phyloP scores from a whole-genome alignment of 2,329 filamentous ascomycete genomes.

The Onygenales sp. region DNA sequence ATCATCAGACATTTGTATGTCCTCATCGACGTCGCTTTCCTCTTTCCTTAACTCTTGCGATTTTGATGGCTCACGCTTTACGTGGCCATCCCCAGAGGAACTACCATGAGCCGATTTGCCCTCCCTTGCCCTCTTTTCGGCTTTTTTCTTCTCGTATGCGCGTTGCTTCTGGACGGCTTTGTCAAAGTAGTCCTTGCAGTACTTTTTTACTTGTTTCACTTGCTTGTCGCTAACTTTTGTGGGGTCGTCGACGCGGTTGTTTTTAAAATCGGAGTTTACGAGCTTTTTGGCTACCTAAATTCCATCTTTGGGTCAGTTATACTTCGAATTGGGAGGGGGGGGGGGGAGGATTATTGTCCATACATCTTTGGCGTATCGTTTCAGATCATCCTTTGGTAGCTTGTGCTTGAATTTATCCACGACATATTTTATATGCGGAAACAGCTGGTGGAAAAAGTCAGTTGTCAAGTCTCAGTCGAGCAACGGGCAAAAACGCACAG shows the following conservation, averaged over 20 bases:
- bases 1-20: constrained; percentile 34
- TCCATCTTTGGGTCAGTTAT: constrained; percentile 40
- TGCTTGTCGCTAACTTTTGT: constrained; percentile 68
- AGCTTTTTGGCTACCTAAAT: constrained; percentile 67
- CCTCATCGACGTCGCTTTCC: constrained; percentile 13
- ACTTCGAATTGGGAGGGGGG: constrained; percentile 40
- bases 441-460: constrained; percentile 49
- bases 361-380: constrained; percentile 56
- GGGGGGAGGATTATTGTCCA: constrained; percentile 12
- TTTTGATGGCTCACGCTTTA: too few relatives aligned
- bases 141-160: constrained; percentile 57
- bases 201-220: constrained; percentile 70
- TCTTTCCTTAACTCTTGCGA: constrained; percentile 16
- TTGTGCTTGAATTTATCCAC: constrained; percentile 80
- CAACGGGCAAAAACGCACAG: constrained; percentile 49
- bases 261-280: constrained; percentile 84
- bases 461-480: neutral
- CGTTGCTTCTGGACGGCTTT: constrained; percentile 71
- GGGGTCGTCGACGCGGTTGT: constrained; percentile 74
- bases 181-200: constrained; percentile 77
- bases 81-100: neutral
- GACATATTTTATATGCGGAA: constrained; percentile 74
- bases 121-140: constrained; percentile 31
- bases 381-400: constrained; percentile 69
- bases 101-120: constrained; percentile 6